phyloP scores from a whole-genome alignment of 208 protist species.

The Leptomonas seymouri region DNA sequence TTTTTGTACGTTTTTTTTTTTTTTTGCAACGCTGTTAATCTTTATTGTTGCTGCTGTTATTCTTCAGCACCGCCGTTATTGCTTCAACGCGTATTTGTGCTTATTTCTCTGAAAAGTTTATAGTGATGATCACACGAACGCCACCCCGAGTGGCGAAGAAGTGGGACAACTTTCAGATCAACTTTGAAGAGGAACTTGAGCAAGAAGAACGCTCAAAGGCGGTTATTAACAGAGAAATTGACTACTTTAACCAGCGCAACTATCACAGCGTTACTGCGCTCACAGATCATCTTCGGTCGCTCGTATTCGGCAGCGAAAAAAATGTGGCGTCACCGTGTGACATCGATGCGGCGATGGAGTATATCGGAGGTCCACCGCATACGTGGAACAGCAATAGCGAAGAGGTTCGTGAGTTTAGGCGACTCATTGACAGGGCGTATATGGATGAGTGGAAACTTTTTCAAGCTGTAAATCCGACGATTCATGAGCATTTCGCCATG shows the following conservation, averaged over 20 bases:
- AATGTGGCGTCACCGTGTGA: conserved; percentile 25
- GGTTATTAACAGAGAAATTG: conserved; percentile 38
- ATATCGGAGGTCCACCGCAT: conserved; percentile 40
- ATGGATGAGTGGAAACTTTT: conserved; percentile 59
- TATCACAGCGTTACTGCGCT: conserved; percentile 31
- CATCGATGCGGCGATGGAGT: conserved; percentile 46
- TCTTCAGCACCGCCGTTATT: no score
- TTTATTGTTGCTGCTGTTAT: neutral
- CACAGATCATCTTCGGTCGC: conserved; percentile 33
- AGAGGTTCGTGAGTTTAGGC: conserved; percentile 50
- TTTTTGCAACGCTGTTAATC: neutral
- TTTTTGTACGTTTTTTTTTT: neutral
- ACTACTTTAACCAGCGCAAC: conserved; percentile 47
- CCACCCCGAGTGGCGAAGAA: conserved; percentile 2
- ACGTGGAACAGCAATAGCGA: conserved; percentile 45
- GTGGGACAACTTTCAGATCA: conserved; percentile 18
- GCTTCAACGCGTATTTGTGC: no score
- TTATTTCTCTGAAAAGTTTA: neutral
- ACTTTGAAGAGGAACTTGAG: conserved; percentile 49
- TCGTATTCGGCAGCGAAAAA: conserved; percentile 50
- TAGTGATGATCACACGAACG: conserved; percentile 1
- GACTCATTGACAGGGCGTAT: conserved; percentile 37
- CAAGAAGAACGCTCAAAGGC: conserved; percentile 40
- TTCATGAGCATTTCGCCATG: conserved; percentile 45
- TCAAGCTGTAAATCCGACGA: conserved; percentile 32